Evolutionary conservation across 169 alveolate species (phyloP).

Genomic region (Amoebophrya sp.): DNA sequence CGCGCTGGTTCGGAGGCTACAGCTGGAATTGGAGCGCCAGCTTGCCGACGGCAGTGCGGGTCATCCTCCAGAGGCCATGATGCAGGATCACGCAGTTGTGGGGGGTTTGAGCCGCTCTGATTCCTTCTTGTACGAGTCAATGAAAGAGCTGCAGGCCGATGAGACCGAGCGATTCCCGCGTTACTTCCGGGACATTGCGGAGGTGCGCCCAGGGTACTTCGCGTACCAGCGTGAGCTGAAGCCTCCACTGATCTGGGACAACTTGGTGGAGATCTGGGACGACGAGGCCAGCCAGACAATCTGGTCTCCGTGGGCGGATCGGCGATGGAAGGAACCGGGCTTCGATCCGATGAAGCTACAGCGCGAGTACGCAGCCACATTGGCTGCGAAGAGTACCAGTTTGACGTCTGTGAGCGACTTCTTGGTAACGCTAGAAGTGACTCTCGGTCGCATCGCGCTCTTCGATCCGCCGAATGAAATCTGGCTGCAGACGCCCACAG

Average conservation of each 20-base stretch:
- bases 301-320: slow-evolving; percentile 18
- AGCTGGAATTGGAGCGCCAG: not conserved
- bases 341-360: not conserved
- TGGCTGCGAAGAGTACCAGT: not conserved
- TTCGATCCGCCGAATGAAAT: not conserved
- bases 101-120: not conserved
- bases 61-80: not conserved
- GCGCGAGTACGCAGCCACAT: not conserved
- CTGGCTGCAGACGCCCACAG: not conserved
- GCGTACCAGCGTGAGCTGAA: not conserved
- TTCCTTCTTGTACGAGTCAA: not conserved
- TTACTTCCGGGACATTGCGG: not conserved
- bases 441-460: not conserved
- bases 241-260: slow-evolving; percentile 2
- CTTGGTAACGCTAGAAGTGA: not conserved
- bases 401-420: not conserved
- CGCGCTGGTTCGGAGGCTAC: too few species aligned
- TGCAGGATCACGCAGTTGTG: not conserved
- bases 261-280: slow-evolving; percentile 12
- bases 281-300: not conserved
- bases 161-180: not conserved
- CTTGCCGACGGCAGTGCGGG: not conserved
- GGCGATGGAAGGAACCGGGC: not conserved
- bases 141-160: not conserved
- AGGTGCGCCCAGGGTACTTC: slow-evolving; percentile 21